These are phyloP conservation scores for Phalaenopsis hybrid DNA, from an alignment of 116 monocot species.

Conservation along the genomic window DNA sequence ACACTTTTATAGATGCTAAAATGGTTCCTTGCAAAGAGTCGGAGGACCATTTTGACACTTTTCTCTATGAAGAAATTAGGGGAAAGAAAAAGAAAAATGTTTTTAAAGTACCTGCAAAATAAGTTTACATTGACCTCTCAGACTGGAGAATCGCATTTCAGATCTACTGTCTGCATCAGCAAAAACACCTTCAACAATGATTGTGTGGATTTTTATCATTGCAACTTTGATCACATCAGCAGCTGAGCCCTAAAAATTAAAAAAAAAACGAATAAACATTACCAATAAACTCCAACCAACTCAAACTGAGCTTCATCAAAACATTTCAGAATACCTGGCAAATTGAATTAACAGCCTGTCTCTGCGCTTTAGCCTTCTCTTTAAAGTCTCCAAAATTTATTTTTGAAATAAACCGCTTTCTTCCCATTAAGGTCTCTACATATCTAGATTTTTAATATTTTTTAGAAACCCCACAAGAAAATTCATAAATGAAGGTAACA, in stretches of 20 bases:
- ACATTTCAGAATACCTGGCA: constrained; percentile 60
- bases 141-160: constrained; percentile 34
- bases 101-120: constrained; percentile 64
- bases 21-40: too few relatives aligned
- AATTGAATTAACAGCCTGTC: constrained; percentile 98
- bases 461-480: neutral
- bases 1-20: too few relatives aligned
- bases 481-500: neutral
- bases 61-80: neutral
- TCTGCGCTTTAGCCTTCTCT: constrained; percentile 92
- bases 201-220: constrained; percentile 85
- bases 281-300: neutral
- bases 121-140: constrained; percentile 78
- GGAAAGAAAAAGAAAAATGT: neutral
- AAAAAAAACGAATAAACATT: neutral
- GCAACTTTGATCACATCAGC: constrained; percentile 97
- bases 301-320: neutral
- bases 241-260: constrained; percentile 72
- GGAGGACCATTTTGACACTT: too few relatives aligned
- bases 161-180: constrained; percentile 4
- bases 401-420: constrained; percentile 82
- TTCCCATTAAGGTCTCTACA: constrained; percentile 86
- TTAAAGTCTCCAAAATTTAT: constrained; percentile 72
- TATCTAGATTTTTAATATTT: constrained; percentile 32
- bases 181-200: constrained; percentile 31